Evolutionary conservation across 169 alveolate genomes (phyloP), one percentile per base, ranked within the genome.

Genomic region (Eimeria sp.): DNA sequence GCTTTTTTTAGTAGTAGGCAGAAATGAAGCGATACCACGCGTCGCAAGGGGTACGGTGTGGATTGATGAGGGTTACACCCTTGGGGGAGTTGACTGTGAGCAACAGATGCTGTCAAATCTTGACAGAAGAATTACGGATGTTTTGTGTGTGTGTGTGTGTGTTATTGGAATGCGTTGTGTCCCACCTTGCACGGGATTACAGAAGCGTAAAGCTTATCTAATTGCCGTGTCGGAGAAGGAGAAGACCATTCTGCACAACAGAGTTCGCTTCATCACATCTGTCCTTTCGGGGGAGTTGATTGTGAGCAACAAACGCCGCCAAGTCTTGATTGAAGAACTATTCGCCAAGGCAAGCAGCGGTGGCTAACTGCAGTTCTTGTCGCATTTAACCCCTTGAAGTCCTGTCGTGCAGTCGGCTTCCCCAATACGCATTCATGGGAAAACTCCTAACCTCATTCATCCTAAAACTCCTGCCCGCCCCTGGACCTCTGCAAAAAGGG

Each of bases 221-320:
- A 74, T 88, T 16, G 94, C 95, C 60, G 91, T 95, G 87, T 60
- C 85, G 87, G 95, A 85, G 95, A 89, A 90, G 60, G 82, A 64
- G 37, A 76, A 60, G 72, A 13, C 83, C 18, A 90, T 90, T 23
- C 90, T 90, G 30, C 64, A 77, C 89, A 90, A 90, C 62, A 64
- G 90, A 30, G 80, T 64, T 68, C 90, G 95, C 83, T 91, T 80
- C 85, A 68, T 98, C 98, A 95, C 88, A 98, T 97, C 98, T 98
- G 25, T 97, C 98, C 20, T 98, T 98, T 90, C 96, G 98, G 62
- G 98, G 97, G 95, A 98, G 97, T 87, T 99, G 98, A 85, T 98
- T 96, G 93, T 98, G 90, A 76, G 64, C 95, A 90, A 90, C 95
- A 90, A 90, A 62, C 90, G 95, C 30, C 87, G 88, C 58, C 78